Conservation (phyloP, 345 rosid genomes). For the Rhizophora mangle region DNA sequence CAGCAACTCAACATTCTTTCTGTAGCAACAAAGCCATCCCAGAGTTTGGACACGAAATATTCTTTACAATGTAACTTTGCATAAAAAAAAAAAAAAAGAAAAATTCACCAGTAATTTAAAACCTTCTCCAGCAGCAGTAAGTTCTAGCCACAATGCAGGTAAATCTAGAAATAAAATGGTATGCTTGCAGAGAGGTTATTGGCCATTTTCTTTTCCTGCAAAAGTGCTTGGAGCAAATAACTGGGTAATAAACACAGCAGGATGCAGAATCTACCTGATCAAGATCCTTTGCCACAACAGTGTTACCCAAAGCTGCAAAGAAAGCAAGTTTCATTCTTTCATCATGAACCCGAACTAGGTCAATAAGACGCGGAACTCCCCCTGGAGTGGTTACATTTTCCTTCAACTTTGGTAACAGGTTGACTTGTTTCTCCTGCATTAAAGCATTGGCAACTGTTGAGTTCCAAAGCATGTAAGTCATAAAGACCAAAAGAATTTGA, state of each 20-base stretch:
- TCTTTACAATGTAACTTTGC: not conserved
- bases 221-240: not conserved
- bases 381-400: conserved; percentile 73
- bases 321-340: conserved; percentile 95
- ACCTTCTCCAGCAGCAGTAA: not conserved
- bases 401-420: conserved; percentile 55
- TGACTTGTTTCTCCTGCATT: conserved; percentile 82
- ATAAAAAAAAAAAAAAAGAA: not conserved
- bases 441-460: conserved; percentile 7
- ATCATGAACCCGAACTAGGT: conserved; percentile 76
- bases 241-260: not conserved
- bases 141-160: no score
- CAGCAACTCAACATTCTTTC: not conserved
- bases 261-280: conserved; percentile 62
- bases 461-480: not conserved
- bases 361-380: conserved; percentile 91
- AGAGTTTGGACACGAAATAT: not conserved
- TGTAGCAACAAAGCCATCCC: not conserved
- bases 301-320: conserved; percentile 75
- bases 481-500: not conserved
- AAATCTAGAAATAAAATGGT: no score
- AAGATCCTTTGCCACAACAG: conserved; percentile 80
- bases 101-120: not conserved
- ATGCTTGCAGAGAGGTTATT: no score
- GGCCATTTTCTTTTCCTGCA: not conserved